Evolutionary conservation across 257 asterid genomes (phyloP).

Genomic region (Capsicum pubescens): DNA sequence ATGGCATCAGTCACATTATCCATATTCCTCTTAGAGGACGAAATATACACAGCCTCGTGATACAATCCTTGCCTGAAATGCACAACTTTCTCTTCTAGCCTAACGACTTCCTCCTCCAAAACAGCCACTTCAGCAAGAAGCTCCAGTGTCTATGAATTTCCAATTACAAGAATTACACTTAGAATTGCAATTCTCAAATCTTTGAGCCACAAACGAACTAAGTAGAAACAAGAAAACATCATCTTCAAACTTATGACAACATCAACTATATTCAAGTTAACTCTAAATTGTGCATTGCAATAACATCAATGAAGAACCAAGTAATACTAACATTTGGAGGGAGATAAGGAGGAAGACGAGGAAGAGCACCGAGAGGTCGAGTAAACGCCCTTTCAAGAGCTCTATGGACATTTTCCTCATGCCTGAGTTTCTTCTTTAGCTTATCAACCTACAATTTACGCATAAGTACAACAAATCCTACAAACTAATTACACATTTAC

Average conservation of each 20-base stretch:
- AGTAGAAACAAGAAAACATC: background rate
- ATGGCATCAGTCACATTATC: conserved; percentile 52
- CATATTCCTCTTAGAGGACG: conserved; percentile 64
- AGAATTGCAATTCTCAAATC: background rate
- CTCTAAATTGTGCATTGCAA: background rate
- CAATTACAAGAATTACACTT: conserved; percentile 30
- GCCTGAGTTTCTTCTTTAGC: conserved; percentile 83
- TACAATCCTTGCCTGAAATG: conserved; percentile 84
- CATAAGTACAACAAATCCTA: background rate
- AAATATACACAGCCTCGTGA: conserved; percentile 83
- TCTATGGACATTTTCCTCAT: conserved; percentile 92
- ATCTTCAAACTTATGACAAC: background rate
- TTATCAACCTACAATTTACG: conserved; percentile 69
- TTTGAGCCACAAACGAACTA: background rate
- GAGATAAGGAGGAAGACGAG: conserved; percentile 95
- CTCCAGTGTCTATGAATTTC: conserved; percentile 70
- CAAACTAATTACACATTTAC: background rate
- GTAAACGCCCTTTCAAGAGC: conserved; percentile 93
- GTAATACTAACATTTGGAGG: conserved; percentile 71
- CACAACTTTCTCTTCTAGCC: conserved; percentile 89
- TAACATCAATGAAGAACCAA: background rate
- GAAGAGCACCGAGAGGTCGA: conserved; percentile 87
- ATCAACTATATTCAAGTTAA: conserved; percentile 11
- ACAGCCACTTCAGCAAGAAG: conserved; percentile 98
- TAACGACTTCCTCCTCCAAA: conserved; percentile 95